A percentile compares a stretch with the other conserved stretches of the same genome.
Evolutionary conservation across 306 rosid genomes (phyloP).

Genomic region (Casuarina cunninghamiana): DNA sequence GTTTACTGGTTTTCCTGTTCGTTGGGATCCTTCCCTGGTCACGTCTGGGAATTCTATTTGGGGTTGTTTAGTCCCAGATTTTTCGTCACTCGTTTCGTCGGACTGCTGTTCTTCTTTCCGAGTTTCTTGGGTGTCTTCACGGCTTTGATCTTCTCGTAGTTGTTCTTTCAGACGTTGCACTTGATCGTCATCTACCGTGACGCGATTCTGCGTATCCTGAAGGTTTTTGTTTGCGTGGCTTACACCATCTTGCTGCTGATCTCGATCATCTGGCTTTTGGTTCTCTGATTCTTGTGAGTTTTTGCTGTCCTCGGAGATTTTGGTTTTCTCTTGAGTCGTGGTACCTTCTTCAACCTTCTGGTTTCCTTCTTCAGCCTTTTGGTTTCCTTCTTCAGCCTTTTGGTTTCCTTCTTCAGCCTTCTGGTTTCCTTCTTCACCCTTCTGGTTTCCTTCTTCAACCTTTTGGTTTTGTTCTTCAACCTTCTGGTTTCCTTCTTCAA

Average conservation of each 20-base stretch:
- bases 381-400: too few relatives aligned
- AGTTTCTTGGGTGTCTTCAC: constrained; percentile 10
- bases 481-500: constrained; percentile 25
- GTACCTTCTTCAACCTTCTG: constrained; percentile 20
- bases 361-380: constrained; percentile 2
- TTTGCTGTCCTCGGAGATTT: constrained; percentile 11
- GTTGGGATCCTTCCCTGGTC: constrained; percentile 21
- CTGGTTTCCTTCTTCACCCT: too few relatives aligned
- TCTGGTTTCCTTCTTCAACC: too few relatives aligned
- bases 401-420: too few relatives aligned
- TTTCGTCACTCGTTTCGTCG: constrained; percentile 36
- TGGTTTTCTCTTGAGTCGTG: constrained; percentile 16
- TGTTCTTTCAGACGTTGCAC: constrained; percentile 1
- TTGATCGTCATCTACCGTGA: constrained; percentile 3
- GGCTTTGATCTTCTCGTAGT: constrained; percentile 15
- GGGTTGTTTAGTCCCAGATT: constrained; percentile 27
- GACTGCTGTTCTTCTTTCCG: constrained; percentile 33
- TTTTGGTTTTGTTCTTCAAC: too few relatives aligned
- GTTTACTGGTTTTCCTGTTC: not conserved
- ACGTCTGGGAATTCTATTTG: constrained; percentile 18
- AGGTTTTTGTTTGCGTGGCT: constrained; percentile 12
- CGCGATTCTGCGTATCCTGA: constrained; percentile 12
- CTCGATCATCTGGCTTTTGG: constrained; percentile 20
- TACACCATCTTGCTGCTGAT: constrained; percentile 20
- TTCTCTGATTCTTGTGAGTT: constrained; percentile 17